Base-by-base conservation (phyloP, 495 filamentous ascomycete species). In the Evansstolkia leycettana region DNA sequence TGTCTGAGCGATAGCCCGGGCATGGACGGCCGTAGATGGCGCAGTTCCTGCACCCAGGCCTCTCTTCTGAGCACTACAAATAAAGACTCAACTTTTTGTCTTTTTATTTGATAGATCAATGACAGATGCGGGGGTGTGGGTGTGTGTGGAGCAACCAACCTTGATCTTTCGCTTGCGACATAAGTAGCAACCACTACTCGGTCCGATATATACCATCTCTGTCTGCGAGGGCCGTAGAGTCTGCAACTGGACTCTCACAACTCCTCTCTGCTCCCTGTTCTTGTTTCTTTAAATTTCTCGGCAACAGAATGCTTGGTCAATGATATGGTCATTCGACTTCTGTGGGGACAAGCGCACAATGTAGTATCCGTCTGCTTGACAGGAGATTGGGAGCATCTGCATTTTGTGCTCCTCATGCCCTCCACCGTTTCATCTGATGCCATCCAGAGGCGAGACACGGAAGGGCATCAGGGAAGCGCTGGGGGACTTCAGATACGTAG, bases 91-190 rank as follows among this genome's bases (percentile, higher is more conserved):
- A 9, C 4, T 23, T 4, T 23, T 23, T 23, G 9, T 23, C 9
- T 4, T 4, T 23, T 23, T 23, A 23, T 23, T 23, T 23, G 29
- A 24, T 15, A 24, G 38, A 28, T n/a, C n/a, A 23, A 23, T 23
- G 10, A 10, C 27, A 39, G 4, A 34, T 31, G 41, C 34, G 36
- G 28, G 17, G 15, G 15, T 27, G 2, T 23, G 2, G 6, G n/a
- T n/a, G n/a, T n/a, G 35, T 37, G 10, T 17, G 20, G 8, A 34
- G 17, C 6, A 15, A 17, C 14, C 11, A 58, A 65, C 63, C 61
- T 65, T 67, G 40, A 67, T 65, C 47, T 65, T 67, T 34, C 61
- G 54, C 38, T 57, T 63, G 42, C 63, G 63, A 47, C 63, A 67
- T 43, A 64, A 41, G 48, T 62, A 45, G 54, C 63, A 67, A 45